Conservation (phyloP, 2,329 filamentous ascomycete genomes). For the Ampelomyces quisqualis region DNA sequence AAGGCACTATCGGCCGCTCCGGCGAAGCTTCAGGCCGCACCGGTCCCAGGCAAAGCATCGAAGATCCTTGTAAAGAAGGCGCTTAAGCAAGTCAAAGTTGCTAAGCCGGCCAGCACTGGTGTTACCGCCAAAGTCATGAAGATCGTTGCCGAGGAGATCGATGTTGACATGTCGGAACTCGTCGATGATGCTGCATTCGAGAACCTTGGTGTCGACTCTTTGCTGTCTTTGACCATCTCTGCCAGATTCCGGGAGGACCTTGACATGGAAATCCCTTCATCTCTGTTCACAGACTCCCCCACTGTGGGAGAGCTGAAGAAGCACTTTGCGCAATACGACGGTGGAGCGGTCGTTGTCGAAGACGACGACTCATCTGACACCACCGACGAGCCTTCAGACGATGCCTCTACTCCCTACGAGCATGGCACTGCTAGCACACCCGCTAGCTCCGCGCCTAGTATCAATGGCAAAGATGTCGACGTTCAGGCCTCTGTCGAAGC, state of each 20-base stretch:
- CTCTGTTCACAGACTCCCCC: slow-evolving; percentile 61
- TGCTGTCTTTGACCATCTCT: slow-evolving; percentile 62
- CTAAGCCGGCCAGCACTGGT: slow-evolving; percentile 53
- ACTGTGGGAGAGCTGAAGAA: slow-evolving; percentile 63
- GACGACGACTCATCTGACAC: slow-evolving; percentile 47
- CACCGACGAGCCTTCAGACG: slow-evolving; percentile 38
- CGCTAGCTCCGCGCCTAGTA: slow-evolving; percentile 52
- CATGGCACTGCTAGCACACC: slow-evolving; percentile 49
- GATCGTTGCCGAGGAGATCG: slow-evolving; percentile 67
- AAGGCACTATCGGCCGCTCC: slow-evolving; percentile 43
- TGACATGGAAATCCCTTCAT: slow-evolving; percentile 59
- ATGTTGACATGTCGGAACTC: slow-evolving; percentile 59
- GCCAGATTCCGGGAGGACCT: slow-evolving; percentile 63
- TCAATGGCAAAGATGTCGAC: slow-evolving; percentile 45
- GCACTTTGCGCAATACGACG: slow-evolving; percentile 54
- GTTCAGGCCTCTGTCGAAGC: slow-evolving; percentile 35
- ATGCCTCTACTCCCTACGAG: slow-evolving; percentile 48
- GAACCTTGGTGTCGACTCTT: slow-evolving; percentile 63
- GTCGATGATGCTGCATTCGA: slow-evolving; percentile 62
- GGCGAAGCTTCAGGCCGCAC: slow-evolving; percentile 33
- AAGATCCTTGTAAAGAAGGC: slow-evolving; percentile 55
- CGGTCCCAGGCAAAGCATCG: slow-evolving; percentile 44
- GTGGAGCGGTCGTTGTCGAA: slow-evolving; percentile 38
- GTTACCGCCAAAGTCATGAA: slow-evolving; percentile 59
- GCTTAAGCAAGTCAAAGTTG: slow-evolving; percentile 51